Conservation (phyloP, 2,329 filamentous ascomycete genomes). For the Neocucurbitaria cava region DNA sequence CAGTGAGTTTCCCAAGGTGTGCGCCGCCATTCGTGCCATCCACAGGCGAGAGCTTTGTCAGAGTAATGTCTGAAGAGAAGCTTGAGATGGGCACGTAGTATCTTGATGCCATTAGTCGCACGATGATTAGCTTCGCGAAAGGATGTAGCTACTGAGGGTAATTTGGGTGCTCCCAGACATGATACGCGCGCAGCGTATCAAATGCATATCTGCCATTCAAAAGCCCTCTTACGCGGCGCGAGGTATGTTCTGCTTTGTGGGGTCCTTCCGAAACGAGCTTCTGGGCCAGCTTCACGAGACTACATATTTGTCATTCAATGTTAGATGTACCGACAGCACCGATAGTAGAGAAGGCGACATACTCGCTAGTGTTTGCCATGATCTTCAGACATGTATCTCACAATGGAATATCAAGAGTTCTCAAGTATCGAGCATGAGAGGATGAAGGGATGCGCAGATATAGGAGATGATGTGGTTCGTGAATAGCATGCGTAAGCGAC, state of each 20-base stretch:
- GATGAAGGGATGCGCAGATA: neutral
- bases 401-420: neutral
- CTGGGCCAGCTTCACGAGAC: conserved; percentile 50
- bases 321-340: neutral
- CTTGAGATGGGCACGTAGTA: conserved; percentile 37
- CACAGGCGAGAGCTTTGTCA: conserved; percentile 19
- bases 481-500: conserved; percentile 1
- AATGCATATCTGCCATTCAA: conserved; percentile 43
- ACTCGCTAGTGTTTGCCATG: conserved; percentile 16
- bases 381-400: neutral
- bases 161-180: conserved; percentile 49
- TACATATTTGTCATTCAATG: conserved; percentile 26
- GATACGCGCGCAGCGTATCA: conserved; percentile 41
- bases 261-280: conserved; percentile 52
- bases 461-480: conserved; percentile 8
- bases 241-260: conserved; percentile 32
- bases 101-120: conserved; percentile 14
- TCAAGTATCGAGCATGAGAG: neutral
- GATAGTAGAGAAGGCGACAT: neutral
- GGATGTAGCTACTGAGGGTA: conserved; percentile 39
- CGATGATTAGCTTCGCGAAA: neutral
- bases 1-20: conserved; percentile 29
- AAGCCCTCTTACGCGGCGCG: conserved; percentile 42
- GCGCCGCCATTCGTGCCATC: conserved; percentile 26
- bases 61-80: conserved; percentile 25